Base-by-base conservation (phyloP, 495 filamentous ascomycete species). In the Hypoxylon crocopeplum region DNA sequence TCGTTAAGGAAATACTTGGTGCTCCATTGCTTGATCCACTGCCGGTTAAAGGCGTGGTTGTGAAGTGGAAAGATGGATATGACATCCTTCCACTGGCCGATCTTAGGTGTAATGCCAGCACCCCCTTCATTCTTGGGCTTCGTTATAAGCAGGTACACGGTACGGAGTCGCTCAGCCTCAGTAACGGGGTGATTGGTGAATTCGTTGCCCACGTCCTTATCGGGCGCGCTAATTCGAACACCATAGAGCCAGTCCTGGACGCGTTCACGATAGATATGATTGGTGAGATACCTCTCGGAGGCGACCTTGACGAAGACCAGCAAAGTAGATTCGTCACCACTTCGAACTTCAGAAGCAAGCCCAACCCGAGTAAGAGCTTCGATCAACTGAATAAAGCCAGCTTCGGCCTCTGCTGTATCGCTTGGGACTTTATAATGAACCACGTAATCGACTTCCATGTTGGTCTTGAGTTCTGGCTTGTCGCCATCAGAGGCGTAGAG, bases 211-310 rank as follows among this genome's bases (percentile, higher is more conserved):
- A 86, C 86, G 49, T 92, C 86, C 69, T 86, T 85, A 50, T 89
- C 86, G 1, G 93, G 95, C 22, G 93, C 88, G 12, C 82, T 79
- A 56, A 87, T 79, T 34, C 92, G 87, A 30, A 97, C 88, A 25
- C 94, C 92, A 75, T 93, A 88, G 20, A 98, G 87, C 94, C 94
- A 98, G 77, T 98, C 95, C 66, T 92, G 91, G 39, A 97, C 87
- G 44, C 94, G 92, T 64, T 65, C 62, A 39, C 85, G 83, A 64
- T 92, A 90, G 48, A 90, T 82, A 41, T 88, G 83, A 37, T 71
- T 74, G 51, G 77, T 73, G 44, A 93, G 74, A 51, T 86, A 81
- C 52, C 81, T 73, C 32, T 85, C 77, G 2, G 88, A 90, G 41
- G 84, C 85, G 12, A 93, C 85, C 65, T 88, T 87, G 63, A 90